These are phyloP conservation scores for Candida peoriensis DNA, from an alignment of 805 yeast species.

Conservation along the genomic window DNA sequence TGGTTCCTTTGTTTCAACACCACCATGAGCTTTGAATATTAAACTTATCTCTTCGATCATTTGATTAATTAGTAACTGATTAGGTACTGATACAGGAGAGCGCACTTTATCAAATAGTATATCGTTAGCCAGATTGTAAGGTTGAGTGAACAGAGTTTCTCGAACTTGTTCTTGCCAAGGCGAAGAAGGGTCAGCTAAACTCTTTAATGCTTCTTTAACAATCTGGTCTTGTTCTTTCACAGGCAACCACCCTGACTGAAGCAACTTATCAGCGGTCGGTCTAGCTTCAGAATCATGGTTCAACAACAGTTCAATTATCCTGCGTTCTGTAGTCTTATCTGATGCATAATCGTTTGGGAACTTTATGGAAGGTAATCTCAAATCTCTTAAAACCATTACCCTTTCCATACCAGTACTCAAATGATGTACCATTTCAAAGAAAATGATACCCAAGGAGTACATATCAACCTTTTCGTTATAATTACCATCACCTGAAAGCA, in stretches of 20 bases:
- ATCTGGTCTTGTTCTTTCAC: constrained; percentile 87
- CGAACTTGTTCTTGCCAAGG: constrained; percentile 94
- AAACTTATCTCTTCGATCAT: constrained; percentile 55
- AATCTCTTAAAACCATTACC: constrained; percentile 58
- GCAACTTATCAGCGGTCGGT: constrained; percentile 72
- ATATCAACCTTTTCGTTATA: constrained; percentile 94
- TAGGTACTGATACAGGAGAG: constrained; percentile 30
- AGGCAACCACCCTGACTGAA: constrained; percentile 81
- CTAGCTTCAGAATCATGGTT: constrained; percentile 76
- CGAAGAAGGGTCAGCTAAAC: constrained; percentile 83
- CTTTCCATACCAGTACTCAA: constrained; percentile 94
- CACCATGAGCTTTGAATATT: constrained; percentile 80
- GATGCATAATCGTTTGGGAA: constrained; percentile 69
- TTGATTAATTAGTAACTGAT: constrained; percentile 53
- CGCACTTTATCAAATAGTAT: constrained; percentile 63
- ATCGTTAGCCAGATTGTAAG: constrained; percentile 80
- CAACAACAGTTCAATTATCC: constrained; percentile 59
- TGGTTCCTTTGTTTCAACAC: constrained; percentile 64
- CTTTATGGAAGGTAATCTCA: constrained; percentile 53
- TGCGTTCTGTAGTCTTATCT: constrained; percentile 52
- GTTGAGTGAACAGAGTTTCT: constrained; percentile 78
- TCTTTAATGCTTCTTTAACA: constrained; percentile 80
- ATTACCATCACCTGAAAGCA: constrained; percentile 62
- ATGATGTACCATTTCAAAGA: constrained; percentile 89
- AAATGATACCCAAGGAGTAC: constrained; percentile 91